Evolutionary conservation across 1,284 basidiomycete genomes (phyloP), one percentile per base, ranked within the genome.

Genomic region (Pisolithus thermaeus): DNA sequence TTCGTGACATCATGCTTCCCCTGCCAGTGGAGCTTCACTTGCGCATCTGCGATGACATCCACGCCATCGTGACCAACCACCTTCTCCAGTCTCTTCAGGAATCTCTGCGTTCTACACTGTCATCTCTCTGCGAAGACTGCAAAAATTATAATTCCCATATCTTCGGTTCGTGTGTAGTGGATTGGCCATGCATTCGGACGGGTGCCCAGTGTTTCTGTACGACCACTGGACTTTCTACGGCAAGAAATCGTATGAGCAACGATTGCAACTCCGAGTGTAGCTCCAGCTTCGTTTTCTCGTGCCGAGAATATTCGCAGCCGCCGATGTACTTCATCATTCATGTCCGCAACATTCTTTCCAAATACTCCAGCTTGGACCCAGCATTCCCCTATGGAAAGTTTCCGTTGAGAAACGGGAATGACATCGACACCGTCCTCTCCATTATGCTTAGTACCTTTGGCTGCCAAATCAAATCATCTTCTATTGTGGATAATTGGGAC

Each of bases 11-110:
- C 32, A 56, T 65, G 49, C 52, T 66, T 47, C 56, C 60, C 27
- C 60, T 82, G 16, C 80, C 80, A 11, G 57, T 70, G 25, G 80
- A 82, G 56, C 57, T 82, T 16, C 70, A 81, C 48, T 67, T 78
- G 12, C 56, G 61, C 43, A 58, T 71, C 52, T 66, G 61, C 56
- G 70, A 54, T 37, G 65, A 61, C 35, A 63, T 61, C 47, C 65
- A 55, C 48, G 59, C 57, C 37, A 60, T 55, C 45, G 61, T 57
- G 54, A 57, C 59, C 6, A 54, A 39, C 27, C 46, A 58, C n/a
- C 61, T 69, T 50, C 49, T 69, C 47, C 56, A 53, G 46, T 61
- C 56, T n/a, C 67, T 68, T 37, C 56, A 63, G 14, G 43, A 55
- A 38, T 57, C 61, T 41, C 65, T 66, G 44, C 40, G 48, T 0